phyloP scores from a whole-genome alignment of 257 asterid species.

The Solanum appendiculatum region DNA sequence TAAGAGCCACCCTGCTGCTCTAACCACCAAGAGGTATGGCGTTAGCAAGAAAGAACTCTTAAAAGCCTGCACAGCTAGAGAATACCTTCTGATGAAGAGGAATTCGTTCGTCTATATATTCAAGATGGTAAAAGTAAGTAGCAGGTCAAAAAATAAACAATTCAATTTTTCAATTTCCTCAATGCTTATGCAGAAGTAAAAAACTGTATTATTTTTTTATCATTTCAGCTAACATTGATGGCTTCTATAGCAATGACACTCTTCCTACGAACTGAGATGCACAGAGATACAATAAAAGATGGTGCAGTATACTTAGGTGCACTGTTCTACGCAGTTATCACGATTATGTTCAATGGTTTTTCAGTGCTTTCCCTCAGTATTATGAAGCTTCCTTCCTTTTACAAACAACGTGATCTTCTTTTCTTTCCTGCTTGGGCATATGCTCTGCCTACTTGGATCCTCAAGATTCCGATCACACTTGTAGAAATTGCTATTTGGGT shows the following conservation, averaged over 20 bases:
- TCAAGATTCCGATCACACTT: slow-evolving; percentile 51
- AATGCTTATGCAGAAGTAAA: background rate
- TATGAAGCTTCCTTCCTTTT: slow-evolving; percentile 61
- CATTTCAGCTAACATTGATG: slow-evolving; percentile 42
- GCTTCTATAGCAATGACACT: slow-evolving; percentile 55
- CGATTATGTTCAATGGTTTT: slow-evolving; percentile 62
- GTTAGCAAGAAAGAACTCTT: slow-evolving; percentile 63
- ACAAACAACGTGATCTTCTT: slow-evolving; percentile 72
- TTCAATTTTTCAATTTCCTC: background rate
- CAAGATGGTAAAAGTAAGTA: slow-evolving; percentile 55
- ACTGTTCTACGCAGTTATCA: slow-evolving; percentile 40
- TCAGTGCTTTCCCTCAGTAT: slow-evolving; percentile 62
- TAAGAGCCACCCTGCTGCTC: slow-evolving; percentile 62
- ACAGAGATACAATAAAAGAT: slow-evolving; percentile 27
- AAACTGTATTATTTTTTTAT: background rate
- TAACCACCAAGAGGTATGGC: slow-evolving; percentile 52
- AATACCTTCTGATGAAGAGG: slow-evolving; percentile 57
- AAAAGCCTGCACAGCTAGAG: slow-evolving; percentile 58
- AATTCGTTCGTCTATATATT: slow-evolving; percentile 68
- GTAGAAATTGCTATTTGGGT: slow-evolving; percentile 24
- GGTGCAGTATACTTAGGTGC: slow-evolving; percentile 69
- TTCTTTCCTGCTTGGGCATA: slow-evolving; percentile 80
- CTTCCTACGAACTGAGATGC: slow-evolving; percentile 48
- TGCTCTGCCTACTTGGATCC: slow-evolving; percentile 64
- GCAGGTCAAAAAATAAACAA: background rate